A percentile compares a stretch with the other conserved stretches of the same genome.
phyloP scores from a whole-genome alignment of 1,284 basidiomycete genomes.

The Puccinia coronata region DNA sequence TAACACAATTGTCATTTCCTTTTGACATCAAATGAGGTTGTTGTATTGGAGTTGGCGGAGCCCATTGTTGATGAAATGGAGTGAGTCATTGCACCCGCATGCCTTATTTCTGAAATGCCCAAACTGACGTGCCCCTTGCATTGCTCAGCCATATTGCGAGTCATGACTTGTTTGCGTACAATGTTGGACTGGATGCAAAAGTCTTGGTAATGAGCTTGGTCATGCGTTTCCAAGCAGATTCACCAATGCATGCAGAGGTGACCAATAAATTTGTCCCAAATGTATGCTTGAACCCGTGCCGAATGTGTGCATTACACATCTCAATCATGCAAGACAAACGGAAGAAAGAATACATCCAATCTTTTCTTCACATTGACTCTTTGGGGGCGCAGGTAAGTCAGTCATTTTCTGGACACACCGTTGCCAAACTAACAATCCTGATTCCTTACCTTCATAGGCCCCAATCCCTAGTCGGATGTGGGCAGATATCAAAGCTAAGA shows the following conservation, averaged over 20 bases:
- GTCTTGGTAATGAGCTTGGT: not conserved
- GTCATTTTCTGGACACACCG: not conserved
- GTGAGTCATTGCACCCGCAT: not conserved
- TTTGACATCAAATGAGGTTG: slow-evolving; percentile 56
- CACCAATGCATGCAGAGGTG: not conserved
- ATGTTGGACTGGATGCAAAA: not conserved
- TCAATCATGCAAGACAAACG: not conserved
- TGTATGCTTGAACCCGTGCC: not conserved
- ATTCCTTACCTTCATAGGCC: too few species aligned
- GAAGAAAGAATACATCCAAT: not conserved
- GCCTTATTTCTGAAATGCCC: too few species aligned
- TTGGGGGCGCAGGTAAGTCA: not conserved
- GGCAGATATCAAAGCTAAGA: not conserved
- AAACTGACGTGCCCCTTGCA: not conserved
- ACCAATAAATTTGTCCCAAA: slow-evolving; percentile 6
- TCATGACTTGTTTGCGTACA: not conserved
- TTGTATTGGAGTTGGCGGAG: not conserved
- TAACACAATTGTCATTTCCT: slow-evolving; percentile 61
- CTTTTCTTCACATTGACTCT: not conserved
- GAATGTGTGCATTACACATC: not conserved
- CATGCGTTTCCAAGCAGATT: not conserved
- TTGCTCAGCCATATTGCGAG: not conserved
- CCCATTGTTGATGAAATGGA: not conserved
- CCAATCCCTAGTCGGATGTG: not conserved
- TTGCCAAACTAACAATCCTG: too few species aligned